Evolutionary conservation across 768 basidiomycete genomes (phyloP).

Genomic region (Tulasnella sp.): DNA sequence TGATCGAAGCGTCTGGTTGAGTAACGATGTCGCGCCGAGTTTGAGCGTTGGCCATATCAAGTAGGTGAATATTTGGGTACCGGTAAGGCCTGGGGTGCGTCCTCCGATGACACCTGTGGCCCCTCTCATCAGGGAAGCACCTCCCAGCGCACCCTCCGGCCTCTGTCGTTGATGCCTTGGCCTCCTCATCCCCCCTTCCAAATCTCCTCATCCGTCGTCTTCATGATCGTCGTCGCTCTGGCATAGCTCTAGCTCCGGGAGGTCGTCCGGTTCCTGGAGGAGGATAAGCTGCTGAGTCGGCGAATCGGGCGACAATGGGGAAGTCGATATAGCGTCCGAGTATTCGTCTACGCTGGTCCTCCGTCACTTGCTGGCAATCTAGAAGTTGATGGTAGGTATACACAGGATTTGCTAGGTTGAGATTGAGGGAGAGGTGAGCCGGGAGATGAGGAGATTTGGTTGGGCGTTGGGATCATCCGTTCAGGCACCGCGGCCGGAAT

Average conservation of each 20-base stretch:
- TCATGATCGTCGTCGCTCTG: conserved; percentile 26
- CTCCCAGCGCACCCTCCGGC: conserved; percentile 1
- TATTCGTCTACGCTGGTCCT: background rate
- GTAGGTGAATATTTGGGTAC: conserved; percentile 16
- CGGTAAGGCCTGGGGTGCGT: background rate
- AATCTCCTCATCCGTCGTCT: background rate
- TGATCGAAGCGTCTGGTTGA: background rate
- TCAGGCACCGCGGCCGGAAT: conserved; percentile 11
- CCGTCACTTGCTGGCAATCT: background rate
- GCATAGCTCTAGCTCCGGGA: conserved; percentile 26
- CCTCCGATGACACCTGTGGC: background rate
- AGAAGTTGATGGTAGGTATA: background rate
- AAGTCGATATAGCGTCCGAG: background rate
- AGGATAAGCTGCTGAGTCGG: conserved; percentile 25
- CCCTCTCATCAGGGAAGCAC: background rate
- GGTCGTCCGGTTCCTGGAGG: conserved; percentile 23
- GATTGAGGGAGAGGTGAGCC: background rate
- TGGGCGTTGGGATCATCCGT: background rate
- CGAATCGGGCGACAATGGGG: conserved; percentile 20
- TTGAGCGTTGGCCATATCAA: conserved; percentile 24
- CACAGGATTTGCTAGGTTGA: background rate
- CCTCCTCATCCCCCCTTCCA: background rate
- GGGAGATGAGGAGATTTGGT: background rate
- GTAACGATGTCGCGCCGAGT: conserved; percentile 11
- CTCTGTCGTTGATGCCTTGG: background rate